Percentiles rank a stretch among this genome's conserved stretches.
These are phyloP conservation scores for Elsinoe ampelina DNA, from an alignment of 2,329 filamentous ascomycete genomes.

Conservation along the genomic window DNA sequence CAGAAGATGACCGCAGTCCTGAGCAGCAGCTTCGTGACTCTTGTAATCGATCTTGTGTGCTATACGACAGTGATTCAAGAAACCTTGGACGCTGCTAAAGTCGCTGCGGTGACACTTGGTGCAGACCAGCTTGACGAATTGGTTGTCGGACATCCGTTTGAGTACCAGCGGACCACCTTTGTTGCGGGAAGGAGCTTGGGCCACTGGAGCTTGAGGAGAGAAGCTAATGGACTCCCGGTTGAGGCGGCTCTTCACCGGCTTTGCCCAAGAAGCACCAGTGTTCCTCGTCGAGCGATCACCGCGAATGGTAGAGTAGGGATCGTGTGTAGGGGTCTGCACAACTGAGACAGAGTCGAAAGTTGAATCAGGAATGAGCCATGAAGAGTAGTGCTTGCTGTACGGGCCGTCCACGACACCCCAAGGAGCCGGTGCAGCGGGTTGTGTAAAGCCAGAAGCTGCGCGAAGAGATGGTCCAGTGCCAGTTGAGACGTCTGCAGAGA, in stretches of 20 bases:
- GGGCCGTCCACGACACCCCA: constrained; percentile 89
- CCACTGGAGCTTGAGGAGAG: constrained; percentile 44
- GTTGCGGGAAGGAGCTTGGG: constrained; percentile 66
- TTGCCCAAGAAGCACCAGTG: constrained; percentile 50
- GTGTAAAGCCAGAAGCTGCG: constrained; percentile 50
- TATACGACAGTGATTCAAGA: constrained; percentile 97
- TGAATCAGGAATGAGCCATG: constrained; percentile 86
- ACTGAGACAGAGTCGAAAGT: constrained; percentile 57
- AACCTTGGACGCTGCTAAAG: constrained; percentile 95
- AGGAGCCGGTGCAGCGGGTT: constrained; percentile 70
- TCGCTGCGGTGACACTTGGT: constrained; percentile 76
- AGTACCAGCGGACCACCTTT: constrained; percentile 64
- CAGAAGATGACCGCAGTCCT: constrained; percentile 75
- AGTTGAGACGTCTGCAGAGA: constrained; percentile 58
- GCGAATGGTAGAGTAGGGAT: constrained; percentile 17
- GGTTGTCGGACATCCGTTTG: constrained; percentile 71
- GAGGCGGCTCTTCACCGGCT: constrained; percentile 44
- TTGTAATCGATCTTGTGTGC: constrained; percentile 89
- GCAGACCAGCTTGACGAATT: constrained; percentile 84
- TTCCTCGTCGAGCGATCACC: constrained; percentile 69
- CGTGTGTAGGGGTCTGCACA: constrained; percentile 18
- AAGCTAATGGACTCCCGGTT: constrained; percentile 52
- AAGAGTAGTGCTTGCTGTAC: constrained; percentile 87
- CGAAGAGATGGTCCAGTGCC: constrained; percentile 65
- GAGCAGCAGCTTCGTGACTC: constrained; percentile 87